These are phyloP conservation scores for Cutaneotrichosporon spelunceum DNA, from an alignment of 1,284 basidiomycete genomes.

Conservation along the genomic window DNA sequence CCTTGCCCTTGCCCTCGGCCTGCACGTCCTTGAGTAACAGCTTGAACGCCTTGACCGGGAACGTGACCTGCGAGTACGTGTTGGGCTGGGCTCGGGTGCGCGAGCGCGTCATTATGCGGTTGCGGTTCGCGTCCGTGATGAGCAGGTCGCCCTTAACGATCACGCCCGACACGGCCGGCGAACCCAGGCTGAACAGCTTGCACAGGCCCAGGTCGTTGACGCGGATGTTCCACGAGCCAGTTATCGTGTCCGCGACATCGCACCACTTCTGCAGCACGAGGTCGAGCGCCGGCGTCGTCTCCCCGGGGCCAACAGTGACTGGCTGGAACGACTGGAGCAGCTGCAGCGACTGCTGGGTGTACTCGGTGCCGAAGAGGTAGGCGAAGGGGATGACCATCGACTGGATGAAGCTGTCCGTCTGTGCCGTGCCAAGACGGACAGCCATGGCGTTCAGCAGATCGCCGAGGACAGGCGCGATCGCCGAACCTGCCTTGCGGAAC, in stretches of 20 bases:
- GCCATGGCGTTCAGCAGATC: conserved; percentile 81
- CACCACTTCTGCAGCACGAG: conserved; percentile 85
- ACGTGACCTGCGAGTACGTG: conserved; percentile 77
- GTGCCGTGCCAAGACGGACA: conserved; percentile 70
- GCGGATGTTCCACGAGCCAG: conserved; percentile 86
- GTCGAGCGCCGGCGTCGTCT: conserved; percentile 58
- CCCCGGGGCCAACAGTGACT: conserved; percentile 54
- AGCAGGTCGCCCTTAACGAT: conserved; percentile 91
- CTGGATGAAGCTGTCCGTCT: conserved; percentile 78
- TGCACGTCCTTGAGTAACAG: conserved; percentile 79
- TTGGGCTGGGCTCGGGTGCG: conserved; percentile 77
- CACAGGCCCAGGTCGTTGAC: conserved; percentile 75
- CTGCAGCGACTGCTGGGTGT: conserved; percentile 70
- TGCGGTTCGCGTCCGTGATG: conserved; percentile 68
- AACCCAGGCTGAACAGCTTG: conserved; percentile 67
- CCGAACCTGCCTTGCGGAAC: conserved; percentile 71
- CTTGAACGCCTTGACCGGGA: conserved; percentile 89
- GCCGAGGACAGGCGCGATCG: conserved; percentile 65
- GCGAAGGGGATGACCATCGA: conserved; percentile 88
- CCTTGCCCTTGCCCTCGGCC: conserved; percentile 58
- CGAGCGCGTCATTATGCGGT: conserved; percentile 94
- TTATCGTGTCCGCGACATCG: conserved; percentile 88
- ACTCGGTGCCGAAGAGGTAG: conserved; percentile 75
- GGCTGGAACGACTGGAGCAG: conserved; percentile 64
- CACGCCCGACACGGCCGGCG: conserved; percentile 63